Percentiles rank a stretch among this genome's conserved stretches.
Conservation (phyloP, 495 filamentous ascomycete genomes). For the Talaromyces borbonicus region DNA sequence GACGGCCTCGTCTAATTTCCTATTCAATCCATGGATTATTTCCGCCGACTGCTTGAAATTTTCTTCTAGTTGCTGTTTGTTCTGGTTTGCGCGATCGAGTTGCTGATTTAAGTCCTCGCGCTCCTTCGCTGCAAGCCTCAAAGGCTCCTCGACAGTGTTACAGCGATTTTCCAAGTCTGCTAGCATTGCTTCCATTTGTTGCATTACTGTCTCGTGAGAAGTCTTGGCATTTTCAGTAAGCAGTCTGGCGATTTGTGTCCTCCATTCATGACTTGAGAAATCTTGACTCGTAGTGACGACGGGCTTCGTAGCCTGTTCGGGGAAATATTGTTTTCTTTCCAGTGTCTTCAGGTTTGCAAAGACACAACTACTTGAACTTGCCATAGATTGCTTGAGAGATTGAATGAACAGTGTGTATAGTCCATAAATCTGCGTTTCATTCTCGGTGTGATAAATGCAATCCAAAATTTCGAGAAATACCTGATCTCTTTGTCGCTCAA, state of each 20-base stretch:
- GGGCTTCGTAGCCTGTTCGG: background rate
- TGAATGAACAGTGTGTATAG: background rate
- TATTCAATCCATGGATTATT: background rate
- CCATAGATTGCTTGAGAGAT: conserved; percentile 4
- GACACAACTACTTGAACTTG: background rate
- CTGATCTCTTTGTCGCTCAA: background rate
- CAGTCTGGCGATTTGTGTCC: conserved; percentile 23
- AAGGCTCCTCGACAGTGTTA: conserved; percentile 36
- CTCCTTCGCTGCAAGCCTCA: conserved; percentile 34
- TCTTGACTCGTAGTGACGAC: background rate
- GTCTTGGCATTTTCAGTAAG: conserved; percentile 24
- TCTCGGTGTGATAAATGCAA: too few species aligned
- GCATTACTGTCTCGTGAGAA: conserved; percentile 32
- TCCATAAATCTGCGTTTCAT: conserved; percentile 4
- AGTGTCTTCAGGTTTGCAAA: background rate
- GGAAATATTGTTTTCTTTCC: background rate
- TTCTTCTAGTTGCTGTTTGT: conserved; percentile 19
- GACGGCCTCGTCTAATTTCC: conserved; percentile 9
- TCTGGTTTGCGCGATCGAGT: conserved; percentile 15
- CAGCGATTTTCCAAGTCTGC: conserved; percentile 47
- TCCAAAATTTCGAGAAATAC: background rate
- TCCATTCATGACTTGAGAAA: conserved; percentile 33
- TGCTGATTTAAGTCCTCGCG: conserved; percentile 25
- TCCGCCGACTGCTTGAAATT: conserved; percentile 4
- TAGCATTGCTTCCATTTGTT: conserved; percentile 40